Evolutionary conservation across 2,329 filamentous ascomycete species (phyloP), one percentile per base, ranked within the genome.

Genomic region (Sclerotinia minor): DNA sequence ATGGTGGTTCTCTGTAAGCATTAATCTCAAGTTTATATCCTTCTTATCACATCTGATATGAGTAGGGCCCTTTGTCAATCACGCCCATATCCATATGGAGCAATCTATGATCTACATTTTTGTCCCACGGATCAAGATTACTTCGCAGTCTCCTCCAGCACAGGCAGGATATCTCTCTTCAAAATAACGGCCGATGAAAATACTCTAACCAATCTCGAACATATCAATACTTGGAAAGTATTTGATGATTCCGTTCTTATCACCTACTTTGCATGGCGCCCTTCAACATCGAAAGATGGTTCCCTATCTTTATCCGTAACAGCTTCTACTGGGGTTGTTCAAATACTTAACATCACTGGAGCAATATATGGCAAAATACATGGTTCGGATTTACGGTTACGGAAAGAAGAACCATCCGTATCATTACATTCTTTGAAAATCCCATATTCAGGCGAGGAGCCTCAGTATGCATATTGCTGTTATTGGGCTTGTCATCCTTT

Each of bases 51-150:
- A 21, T 55, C 64, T 68, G 58, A 70, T 72, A 68, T 71, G 67
- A 72, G 35, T 66, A 90, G 87, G 72, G 78, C 77, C 2, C 80
- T 84, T 67, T 74, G 89, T 5, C 86, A 92, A 75, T 89, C 84
- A 0, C 71, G 89, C 5, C 75, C 81, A 6, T 87, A 91, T 29
- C 84, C 87, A 5, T 92, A 88, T 9, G 67, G 67, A 64, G 94
- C 92, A 7, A 84, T 97, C 38, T 84, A 97, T 65, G 94, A 97
- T 76, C 81, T 97, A 41, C 92, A 94, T 73, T 98, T 97, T 77
- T 87, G 89, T 69, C 86, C 85, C 1, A 75, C 79, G 64, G 71
- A 74, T 2, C 79, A 78, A 61, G 79, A 90, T 5, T 83, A 90
- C 4, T 83, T 96, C 65, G 92, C 88, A 13, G 87, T 89, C 3